These are phyloP conservation scores for Pilaira anomala DNA, from an alignment of 192 early-diverging fungal species.

Conservation along the genomic window DNA sequence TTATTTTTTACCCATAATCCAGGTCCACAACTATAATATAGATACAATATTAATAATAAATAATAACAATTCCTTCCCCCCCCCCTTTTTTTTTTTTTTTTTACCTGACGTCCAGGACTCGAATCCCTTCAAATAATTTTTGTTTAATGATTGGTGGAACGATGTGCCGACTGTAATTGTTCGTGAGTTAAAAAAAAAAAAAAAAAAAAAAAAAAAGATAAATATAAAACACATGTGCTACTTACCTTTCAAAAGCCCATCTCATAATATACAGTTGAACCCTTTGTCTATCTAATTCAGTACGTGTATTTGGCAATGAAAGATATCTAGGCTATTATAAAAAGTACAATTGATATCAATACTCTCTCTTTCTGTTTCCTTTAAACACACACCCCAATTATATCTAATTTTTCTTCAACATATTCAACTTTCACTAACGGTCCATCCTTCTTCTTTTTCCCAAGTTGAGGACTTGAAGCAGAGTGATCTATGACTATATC, in stretches of 20 bases:
- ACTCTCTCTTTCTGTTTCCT: too few relatives aligned
- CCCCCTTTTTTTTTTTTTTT: too few relatives aligned
- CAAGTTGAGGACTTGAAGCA: background rate
- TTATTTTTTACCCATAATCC: constrained; percentile 23
- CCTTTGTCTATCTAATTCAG: constrained; percentile 26
- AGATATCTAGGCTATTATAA: background rate
- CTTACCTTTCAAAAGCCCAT: constrained; percentile 35
- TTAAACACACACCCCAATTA: too few relatives aligned
- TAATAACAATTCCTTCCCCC: background rate
- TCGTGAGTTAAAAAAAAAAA: background rate
- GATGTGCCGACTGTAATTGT: constrained; percentile 1
- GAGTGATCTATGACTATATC: too few relatives aligned
- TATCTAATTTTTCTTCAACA: background rate
- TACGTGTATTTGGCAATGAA: constrained; percentile 22
- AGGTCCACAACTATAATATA: constrained; percentile 20
- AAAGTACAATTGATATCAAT: background rate
- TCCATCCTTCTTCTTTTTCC: too few relatives aligned
- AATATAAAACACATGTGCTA: background rate
- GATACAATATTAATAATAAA: constrained; percentile 1
- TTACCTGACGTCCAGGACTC: constrained; percentile 27
- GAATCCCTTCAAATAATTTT: constrained; percentile 13
- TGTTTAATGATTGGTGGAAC: constrained; percentile 15
- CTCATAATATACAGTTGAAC: constrained; percentile 28
- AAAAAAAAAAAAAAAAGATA: background rate
- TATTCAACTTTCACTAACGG: too few relatives aligned